Percentiles rank a stretch among this genome's conserved stretches.
Evolutionary conservation across 2,329 filamentous ascomycete genomes (phyloP).

Genomic region (Didymella sp.): DNA sequence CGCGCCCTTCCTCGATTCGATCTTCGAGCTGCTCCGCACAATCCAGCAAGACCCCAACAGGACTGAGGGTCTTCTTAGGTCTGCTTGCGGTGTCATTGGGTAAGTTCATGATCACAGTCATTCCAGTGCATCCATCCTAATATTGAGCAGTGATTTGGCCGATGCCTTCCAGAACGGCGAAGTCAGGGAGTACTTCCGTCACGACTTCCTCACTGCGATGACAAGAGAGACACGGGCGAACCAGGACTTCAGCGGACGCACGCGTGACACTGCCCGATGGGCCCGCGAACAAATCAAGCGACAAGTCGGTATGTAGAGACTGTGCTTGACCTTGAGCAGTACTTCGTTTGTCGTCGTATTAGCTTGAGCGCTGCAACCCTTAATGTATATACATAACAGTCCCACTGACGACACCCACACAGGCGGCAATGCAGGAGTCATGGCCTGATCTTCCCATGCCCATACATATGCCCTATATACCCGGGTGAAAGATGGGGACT

Average conservation of each 20-base stretch:
- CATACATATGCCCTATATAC: slow-evolving; percentile 20
- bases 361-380: slow-evolving; percentile 1
- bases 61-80: slow-evolving; percentile 88
- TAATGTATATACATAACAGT: slow-evolving; percentile 22
- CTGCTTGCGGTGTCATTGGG: slow-evolving; percentile 98
- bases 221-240: slow-evolving; percentile 92
- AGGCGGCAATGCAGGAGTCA: slow-evolving; percentile 47
- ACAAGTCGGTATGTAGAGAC: slow-evolving; percentile 63
- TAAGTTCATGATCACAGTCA: slow-evolving; percentile 50
- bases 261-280: slow-evolving; percentile 95
- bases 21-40: slow-evolving; percentile 84
- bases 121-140: slow-evolving; percentile 44
- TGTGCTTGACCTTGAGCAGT: not conserved
- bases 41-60: slow-evolving; percentile 85
- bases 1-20: slow-evolving; percentile 78
- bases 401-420: slow-evolving; percentile 30
- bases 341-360: not conserved
- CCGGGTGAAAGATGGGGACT: slow-evolving; percentile 22
- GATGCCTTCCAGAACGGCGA: slow-evolving; percentile 93
- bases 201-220: slow-evolving; percentile 87
- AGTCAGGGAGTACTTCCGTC: slow-evolving; percentile 81
- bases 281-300: slow-evolving; percentile 97
- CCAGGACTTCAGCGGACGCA: slow-evolving; percentile 83
- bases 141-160: slow-evolving; percentile 76
- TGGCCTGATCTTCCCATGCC: slow-evolving; percentile 40